A percentile compares a stretch with the other conserved stretches of the same genome.
phyloP scores from a whole-genome alignment of 306 rosid species.

The Vigna radiata region DNA sequence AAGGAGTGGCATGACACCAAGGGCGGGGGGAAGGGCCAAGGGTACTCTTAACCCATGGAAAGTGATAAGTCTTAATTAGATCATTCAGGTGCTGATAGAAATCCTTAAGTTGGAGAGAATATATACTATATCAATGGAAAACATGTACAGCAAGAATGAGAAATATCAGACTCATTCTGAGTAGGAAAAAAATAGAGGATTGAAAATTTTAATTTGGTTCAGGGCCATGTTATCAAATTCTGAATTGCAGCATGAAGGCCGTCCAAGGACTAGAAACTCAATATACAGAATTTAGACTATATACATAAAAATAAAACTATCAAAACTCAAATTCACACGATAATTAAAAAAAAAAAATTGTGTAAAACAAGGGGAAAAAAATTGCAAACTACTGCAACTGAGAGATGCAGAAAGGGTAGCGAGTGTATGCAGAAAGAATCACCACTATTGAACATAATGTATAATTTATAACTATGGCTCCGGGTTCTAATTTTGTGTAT shows the following conservation, averaged over 20 bases:
- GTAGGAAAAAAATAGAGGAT: neutral
- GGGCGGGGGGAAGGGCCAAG: neutral
- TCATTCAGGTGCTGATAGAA: no score
- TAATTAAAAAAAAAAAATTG: neutral
- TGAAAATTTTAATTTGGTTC: neutral
- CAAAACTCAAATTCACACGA: neutral
- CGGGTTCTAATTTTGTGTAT: neutral
- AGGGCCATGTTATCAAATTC: neutral
- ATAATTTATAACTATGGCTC: neutral
- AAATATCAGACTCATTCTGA: slow-evolving; percentile 29
- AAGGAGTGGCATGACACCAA: slow-evolving; percentile 6
- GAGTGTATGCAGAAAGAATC: neutral
- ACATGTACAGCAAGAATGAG: slow-evolving; percentile 25
- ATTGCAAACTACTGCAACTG: neutral
- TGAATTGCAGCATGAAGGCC: neutral
- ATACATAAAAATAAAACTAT: neutral
- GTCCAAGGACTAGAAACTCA: neutral
- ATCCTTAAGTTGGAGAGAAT: slow-evolving; percentile 4
- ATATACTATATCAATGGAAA: slow-evolving; percentile 1
- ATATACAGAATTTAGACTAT: neutral
- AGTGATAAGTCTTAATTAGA: neutral
- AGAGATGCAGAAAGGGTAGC: neutral
- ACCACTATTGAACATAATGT: neutral
- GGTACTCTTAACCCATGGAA: slow-evolving; percentile 7
- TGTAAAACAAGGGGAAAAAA: neutral